Conservation (phyloP, 306 rosid genomes). For the Prunus salicina region DNA sequence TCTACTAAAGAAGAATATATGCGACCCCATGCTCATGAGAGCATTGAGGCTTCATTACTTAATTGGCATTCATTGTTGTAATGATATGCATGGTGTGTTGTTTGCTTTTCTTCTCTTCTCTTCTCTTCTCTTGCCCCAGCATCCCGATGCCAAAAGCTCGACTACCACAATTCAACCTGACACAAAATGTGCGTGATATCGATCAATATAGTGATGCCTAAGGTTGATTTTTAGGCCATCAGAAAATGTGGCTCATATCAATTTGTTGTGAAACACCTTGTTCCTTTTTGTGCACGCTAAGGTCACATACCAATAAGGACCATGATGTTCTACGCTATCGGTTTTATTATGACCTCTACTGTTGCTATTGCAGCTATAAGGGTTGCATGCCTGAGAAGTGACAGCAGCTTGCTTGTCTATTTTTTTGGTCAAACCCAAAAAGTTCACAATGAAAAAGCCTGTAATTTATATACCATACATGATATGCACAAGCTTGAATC, state of each 20-base stretch:
- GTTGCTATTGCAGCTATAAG: constrained; percentile 3
- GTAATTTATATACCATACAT: neutral
- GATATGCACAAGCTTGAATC: neutral
- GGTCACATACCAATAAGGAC: constrained; percentile 5
- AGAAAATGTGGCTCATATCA: neutral
- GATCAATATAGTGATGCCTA: neutral
- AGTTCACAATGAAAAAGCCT: constrained; percentile 2
- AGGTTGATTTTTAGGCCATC: constrained; percentile 10
- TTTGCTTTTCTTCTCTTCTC: constrained; percentile 24
- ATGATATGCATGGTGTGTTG: constrained; percentile 16
- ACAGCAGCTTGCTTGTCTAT: constrained; percentile 21
- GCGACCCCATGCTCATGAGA: constrained; percentile 16
- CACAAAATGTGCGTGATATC: constrained; percentile 4
- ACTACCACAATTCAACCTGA: constrained; percentile 24
- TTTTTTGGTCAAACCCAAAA: constrained; percentile 26
- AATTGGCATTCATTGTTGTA: neutral
- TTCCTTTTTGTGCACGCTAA: constrained; percentile 39
- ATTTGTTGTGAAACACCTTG: neutral
- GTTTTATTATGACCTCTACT: neutral
- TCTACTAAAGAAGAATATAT: neutral
- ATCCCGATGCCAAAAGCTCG: constrained; percentile 18
- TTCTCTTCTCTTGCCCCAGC: constrained; percentile 23
- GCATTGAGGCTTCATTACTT: neutral
- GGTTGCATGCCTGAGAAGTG: constrained; percentile 25
- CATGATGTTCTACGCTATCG: constrained; percentile 12